Evolutionary conservation across 1,284 basidiomycete genomes (phyloP).

Genomic region (Pseudozyma tsukubaensis): DNA sequence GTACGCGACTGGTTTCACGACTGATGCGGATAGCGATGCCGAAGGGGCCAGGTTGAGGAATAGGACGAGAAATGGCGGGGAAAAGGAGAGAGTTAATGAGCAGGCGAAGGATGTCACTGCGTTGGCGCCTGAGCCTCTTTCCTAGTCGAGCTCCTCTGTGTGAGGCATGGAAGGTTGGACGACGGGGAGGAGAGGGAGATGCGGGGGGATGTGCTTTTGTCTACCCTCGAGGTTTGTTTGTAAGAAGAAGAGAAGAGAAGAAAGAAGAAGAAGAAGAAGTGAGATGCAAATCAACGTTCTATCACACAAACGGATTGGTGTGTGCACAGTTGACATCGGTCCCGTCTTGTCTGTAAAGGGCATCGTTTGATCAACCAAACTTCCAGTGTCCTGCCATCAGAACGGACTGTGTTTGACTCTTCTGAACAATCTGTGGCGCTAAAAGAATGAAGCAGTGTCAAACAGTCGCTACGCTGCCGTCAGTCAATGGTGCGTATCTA

Average conservation of each 20-base stretch:
- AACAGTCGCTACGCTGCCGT: too few relatives aligned
- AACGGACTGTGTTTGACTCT: too few relatives aligned
- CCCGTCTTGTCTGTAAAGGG: too few relatives aligned
- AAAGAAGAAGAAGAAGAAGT: not conserved
- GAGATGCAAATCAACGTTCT: not conserved
- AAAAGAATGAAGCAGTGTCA: too few relatives aligned
- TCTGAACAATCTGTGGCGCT: too few relatives aligned
- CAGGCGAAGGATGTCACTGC: conserved; percentile 18
- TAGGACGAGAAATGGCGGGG: conserved; percentile 2
- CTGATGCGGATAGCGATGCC: conserved; percentile 37
- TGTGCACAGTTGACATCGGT: too few relatives aligned
- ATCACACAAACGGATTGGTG: not conserved
- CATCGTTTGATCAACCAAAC: too few relatives aligned
- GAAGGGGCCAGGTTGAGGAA: conserved; percentile 17
- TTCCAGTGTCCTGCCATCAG: too few relatives aligned
- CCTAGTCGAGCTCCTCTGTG: not conserved
- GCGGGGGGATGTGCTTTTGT: not conserved
- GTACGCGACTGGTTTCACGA: conserved; percentile 27
- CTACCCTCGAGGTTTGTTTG: not conserved
- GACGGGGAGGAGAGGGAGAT: too few relatives aligned
- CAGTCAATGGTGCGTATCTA: too few relatives aligned
- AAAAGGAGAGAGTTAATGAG: conserved; percentile 9
- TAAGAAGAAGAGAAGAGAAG: too few relatives aligned
- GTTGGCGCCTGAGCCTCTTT: conserved; percentile 16
- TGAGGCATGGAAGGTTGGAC: too few relatives aligned